Evolutionary conservation across 805 yeast genomes (phyloP).

Genomic region (Suhomyces faveliae): DNA sequence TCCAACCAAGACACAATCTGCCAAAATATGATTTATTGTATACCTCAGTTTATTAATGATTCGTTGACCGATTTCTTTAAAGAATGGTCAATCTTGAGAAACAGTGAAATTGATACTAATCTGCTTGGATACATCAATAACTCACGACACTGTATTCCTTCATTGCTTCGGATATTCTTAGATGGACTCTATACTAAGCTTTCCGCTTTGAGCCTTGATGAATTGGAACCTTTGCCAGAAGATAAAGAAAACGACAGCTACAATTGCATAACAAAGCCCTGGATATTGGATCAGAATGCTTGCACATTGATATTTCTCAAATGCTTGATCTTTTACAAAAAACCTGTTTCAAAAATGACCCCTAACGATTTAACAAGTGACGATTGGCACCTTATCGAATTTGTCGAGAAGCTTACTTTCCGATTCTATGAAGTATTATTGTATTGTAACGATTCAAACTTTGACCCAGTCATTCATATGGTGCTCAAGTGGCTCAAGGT

Average conservation of each 20-base stretch:
- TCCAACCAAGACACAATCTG: slow-evolving; percentile 8
- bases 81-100: slow-evolving; percentile 1
- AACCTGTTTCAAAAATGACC: slow-evolving; percentile 5
- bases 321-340: slow-evolving; percentile 11
- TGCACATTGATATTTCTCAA: slow-evolving; percentile 8
- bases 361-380: slow-evolving; percentile 5
- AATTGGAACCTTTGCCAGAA: slow-evolving; percentile 4
- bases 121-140: background rate
- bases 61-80: slow-evolving; percentile 7
- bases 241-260: slow-evolving; percentile 9
- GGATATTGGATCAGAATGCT: slow-evolving; percentile 10
- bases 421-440: slow-evolving; percentile 14
- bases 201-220: background rate
- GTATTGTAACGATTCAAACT: slow-evolving; percentile 4
- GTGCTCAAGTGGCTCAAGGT: slow-evolving; percentile 23
- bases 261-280: slow-evolving; percentile 4
- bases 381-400: slow-evolving; percentile 17
- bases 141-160: background rate
- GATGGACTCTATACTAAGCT: background rate
- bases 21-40: slow-evolving; percentile 15
- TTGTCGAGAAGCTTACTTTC: slow-evolving; percentile 10
- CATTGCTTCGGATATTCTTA: background rate
- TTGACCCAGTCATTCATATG: slow-evolving; percentile 18
- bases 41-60: slow-evolving; percentile 16
- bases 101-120: background rate